Conservation (phyloP, 1,284 basidiomycete species). For the Ustanciosporium gigantosporum region DNA sequence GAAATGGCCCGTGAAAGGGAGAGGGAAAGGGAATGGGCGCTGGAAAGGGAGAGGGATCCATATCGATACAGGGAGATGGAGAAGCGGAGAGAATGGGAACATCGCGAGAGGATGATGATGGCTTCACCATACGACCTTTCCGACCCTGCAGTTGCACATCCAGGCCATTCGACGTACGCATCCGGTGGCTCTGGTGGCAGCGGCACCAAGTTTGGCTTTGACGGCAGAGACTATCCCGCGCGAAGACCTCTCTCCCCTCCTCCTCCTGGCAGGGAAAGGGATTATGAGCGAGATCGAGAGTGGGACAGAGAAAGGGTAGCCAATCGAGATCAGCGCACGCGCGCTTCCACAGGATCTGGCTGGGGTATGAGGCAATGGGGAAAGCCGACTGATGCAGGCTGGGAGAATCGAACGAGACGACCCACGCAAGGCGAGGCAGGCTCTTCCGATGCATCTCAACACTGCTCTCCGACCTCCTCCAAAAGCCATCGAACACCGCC, state of each 20-base stretch:
- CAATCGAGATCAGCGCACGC: slow-evolving; percentile 16
- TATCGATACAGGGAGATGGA: slow-evolving; percentile 12
- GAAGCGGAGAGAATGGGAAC: slow-evolving; percentile 17
- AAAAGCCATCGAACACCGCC: not conserved
- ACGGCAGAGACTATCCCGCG: slow-evolving; percentile 18
- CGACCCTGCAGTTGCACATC: slow-evolving; percentile 7
- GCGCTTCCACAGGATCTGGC: slow-evolving; percentile 13
- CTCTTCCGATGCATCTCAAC: not conserved
- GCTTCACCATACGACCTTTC: slow-evolving; percentile 6
- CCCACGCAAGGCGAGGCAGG: too few relatives aligned
- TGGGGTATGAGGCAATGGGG: slow-evolving; percentile 31
- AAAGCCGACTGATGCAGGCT: slow-evolving; percentile 22
- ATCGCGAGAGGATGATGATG: slow-evolving; percentile 3
- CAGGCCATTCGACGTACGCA: not conserved
- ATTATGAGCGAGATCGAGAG: slow-evolving; percentile 19
- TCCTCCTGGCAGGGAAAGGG: slow-evolving; percentile 2
- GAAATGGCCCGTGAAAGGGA: slow-evolving; percentile 29
- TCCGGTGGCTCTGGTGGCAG: too few relatives aligned
- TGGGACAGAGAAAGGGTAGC: slow-evolving; percentile 31
- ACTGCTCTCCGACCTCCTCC: not conserved
- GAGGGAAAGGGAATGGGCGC: slow-evolving; percentile 31
- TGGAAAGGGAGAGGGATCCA: slow-evolving; percentile 26
- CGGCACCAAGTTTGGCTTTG: slow-evolving; percentile 23
- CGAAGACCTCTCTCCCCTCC: slow-evolving; percentile 19
- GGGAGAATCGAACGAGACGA: slow-evolving; percentile 7